A percentile compares a stretch with the other conserved stretches of the same genome.
phyloP scores from a whole-genome alignment of 768 basidiomycete species.

The Sutorius australiensis region DNA sequence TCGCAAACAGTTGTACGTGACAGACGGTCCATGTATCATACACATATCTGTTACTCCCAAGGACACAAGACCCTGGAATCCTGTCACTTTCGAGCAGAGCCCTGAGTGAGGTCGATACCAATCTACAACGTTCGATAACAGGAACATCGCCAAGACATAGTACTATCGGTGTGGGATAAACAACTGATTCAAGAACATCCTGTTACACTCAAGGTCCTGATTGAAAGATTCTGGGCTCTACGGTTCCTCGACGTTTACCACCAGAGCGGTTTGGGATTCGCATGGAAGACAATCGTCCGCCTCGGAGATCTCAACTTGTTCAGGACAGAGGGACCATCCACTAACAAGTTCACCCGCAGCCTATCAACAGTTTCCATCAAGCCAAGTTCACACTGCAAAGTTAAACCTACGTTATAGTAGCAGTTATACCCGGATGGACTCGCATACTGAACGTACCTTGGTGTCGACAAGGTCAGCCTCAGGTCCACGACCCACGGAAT shows the following conservation, averaged over 20 bases:
- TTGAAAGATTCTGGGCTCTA: not conserved
- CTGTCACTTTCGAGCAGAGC: too few species aligned
- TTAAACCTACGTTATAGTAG: conserved; percentile 1
- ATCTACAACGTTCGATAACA: not conserved
- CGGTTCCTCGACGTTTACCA: not conserved
- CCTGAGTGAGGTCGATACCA: not conserved
- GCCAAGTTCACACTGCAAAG: not conserved
- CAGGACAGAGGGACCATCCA: not conserved
- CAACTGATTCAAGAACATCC: not conserved
- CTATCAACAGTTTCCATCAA: not conserved
- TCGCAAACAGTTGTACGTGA: too few species aligned
- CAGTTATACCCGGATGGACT: not conserved
- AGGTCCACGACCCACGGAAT: not conserved
- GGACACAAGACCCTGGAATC: too few species aligned
- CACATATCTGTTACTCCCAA: too few species aligned
- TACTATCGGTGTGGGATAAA: not conserved
- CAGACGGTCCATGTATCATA: too few species aligned
- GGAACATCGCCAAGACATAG: not conserved
- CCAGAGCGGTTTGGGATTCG: not conserved
- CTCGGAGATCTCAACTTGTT: not conserved
- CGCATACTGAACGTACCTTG: too few species aligned
- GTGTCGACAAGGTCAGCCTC: not conserved
- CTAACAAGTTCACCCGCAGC: not conserved
- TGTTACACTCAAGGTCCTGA: not conserved
- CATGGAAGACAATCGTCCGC: not conserved